These are phyloP conservation scores for Penicillium sp. DNA, from an alignment of 2,329 filamentous ascomycete species.

Conservation along the genomic window DNA sequence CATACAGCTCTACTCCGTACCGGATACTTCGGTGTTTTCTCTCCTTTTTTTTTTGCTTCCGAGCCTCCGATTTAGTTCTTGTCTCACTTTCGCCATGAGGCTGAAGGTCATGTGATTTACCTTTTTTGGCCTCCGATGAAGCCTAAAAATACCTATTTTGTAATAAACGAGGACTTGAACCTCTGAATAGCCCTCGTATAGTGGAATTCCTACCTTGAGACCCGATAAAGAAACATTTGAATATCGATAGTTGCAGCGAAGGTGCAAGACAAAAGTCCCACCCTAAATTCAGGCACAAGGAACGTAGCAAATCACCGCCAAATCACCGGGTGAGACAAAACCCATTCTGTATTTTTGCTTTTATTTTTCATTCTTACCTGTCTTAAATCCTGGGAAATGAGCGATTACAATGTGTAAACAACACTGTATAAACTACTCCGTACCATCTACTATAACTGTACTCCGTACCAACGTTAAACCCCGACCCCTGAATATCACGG, in stretches of 20 bases:
- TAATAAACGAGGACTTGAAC: background rate
- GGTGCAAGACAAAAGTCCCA: background rate
- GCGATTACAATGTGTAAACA: background rate
- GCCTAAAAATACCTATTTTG: background rate
- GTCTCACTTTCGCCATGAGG: background rate
- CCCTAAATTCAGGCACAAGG: background rate
- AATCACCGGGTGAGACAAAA: background rate
- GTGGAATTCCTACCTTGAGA: background rate
- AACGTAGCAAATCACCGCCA: background rate
- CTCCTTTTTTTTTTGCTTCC: background rate
- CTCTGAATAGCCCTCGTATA: background rate
- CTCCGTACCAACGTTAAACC: conserved; percentile 44
- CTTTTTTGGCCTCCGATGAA: background rate
- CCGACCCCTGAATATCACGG: conserved; percentile 21
- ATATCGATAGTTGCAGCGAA: background rate
- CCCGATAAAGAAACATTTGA: background rate
- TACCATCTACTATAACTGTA: background rate
- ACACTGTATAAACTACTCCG: background rate
- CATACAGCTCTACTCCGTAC: background rate
- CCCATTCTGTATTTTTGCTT: background rate
- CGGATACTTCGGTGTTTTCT: background rate
- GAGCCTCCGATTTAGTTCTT: background rate
- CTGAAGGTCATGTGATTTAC: background rate
- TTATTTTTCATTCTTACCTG: background rate
- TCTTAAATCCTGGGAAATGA: background rate